Base-by-base conservation (phyloP, 345 rosid species). In the Lenwebbia sp. region DNA sequence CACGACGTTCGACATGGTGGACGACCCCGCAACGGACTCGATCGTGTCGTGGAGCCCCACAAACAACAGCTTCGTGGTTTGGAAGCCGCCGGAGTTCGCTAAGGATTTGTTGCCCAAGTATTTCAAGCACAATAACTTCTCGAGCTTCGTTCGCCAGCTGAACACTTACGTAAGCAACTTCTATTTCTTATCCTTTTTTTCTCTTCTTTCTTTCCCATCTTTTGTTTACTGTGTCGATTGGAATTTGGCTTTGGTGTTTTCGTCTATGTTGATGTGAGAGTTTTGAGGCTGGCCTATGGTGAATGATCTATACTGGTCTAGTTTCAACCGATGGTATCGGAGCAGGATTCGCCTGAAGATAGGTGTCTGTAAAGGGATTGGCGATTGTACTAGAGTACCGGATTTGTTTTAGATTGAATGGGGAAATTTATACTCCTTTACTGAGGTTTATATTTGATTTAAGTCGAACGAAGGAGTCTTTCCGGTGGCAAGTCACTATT, bases 1-100 rank as follows among this genome's bases (percentile, higher is more conserved):
- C 93, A 96, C 94, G 89, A 96, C 99, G 17, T 96, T 95, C 83
- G 96, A 96, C 90, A 93, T 95, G 97, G 98, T 96, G 60, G 98
- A 96, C 85, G 99, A n/a, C n/a, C n/a, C n/a, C n/a, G n/a, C n/a
- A n/a, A 91, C 96, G 23, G 98, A 96, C 88, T 83, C 93, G 76
- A 85, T 94, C 37, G 95, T 96, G 49, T 96, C 98, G 13, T 96
- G 99, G 99, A 92, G 98, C 84, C 85, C 92, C 26, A 87, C 93
- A 85, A 94, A 93, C 85, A 95, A 96, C 60, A 96, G 99, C 91
- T 95, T 96, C 90, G 88, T 95, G 44, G 96, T 96, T 56, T 96
- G 97, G 98, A 91, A 96, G 82, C 95, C 95, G 62, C 95, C 99
- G 23, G 98, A 96, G 90, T 96, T 96, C 62, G 92, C 96, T 3